Conservation (phyloP, 1,284 basidiomycete genomes). For the Heterobasidion irregulare region DNA sequence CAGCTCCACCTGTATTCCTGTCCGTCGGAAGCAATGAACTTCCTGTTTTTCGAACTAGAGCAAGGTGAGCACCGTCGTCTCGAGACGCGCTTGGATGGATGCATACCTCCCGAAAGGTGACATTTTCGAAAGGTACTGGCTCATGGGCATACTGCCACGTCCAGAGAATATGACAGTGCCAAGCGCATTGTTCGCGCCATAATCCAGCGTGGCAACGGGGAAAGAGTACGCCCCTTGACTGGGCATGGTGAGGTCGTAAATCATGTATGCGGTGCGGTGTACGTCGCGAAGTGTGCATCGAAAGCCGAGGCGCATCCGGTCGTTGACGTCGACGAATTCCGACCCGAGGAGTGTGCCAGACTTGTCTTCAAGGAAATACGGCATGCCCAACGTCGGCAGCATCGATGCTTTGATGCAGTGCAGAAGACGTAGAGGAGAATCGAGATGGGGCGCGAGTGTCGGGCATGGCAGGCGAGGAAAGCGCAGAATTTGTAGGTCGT, state of each 20-base stretch:
- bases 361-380: conserved; percentile 56
- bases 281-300: conserved; percentile 35
- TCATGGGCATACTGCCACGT: conserved; percentile 35
- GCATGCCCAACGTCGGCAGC: conserved; percentile 39
- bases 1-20: conserved; percentile 52
- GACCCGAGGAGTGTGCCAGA: conserved; percentile 42
- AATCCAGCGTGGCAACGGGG: conserved; percentile 41
- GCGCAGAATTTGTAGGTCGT: neutral
- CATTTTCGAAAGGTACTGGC: conserved; percentile 38
- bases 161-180: conserved; percentile 40
- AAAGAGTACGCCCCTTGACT: conserved; percentile 18
- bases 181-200: conserved; percentile 37
- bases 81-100: conserved; percentile 1
- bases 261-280: conserved; percentile 38
- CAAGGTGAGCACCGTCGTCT: neutral
- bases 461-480: neutral
- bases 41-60: conserved; percentile 33
- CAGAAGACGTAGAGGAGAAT: neutral
- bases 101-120: conserved; percentile 29
- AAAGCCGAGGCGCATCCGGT: conserved; percentile 43
- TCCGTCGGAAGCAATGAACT: conserved; percentile 48
- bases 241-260: conserved; percentile 30
- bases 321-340: conserved; percentile 54
- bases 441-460: neutral
- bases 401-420: neutral